These are phyloP conservation scores for Aspergillus ibericus DNA, from an alignment of 2,329 filamentous ascomycete species.

Conservation along the genomic window DNA sequence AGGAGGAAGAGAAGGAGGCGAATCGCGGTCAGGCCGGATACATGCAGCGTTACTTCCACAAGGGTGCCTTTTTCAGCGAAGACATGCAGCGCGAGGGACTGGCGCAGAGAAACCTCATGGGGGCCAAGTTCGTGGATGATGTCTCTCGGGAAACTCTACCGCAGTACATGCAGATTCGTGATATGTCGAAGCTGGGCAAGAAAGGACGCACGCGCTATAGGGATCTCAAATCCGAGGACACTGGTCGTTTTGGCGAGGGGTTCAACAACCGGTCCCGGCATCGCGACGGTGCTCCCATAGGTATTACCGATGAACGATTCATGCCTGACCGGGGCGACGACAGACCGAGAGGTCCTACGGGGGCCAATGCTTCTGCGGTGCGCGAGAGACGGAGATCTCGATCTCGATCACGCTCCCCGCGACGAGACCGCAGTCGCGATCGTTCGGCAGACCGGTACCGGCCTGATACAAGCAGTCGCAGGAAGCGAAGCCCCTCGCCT, in stretches of 20 bases:
- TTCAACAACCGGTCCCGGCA: conserved; percentile 28
- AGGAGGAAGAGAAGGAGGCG: conserved; percentile 75
- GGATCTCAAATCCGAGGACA: conserved; percentile 87
- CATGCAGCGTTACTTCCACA: conserved; percentile 97
- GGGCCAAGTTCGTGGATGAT: conserved; percentile 78
- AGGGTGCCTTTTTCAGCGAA: conserved; percentile 91
- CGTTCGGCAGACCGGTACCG: conserved; percentile 52
- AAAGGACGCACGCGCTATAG: conserved; percentile 89
- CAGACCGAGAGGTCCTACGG: conserved; percentile 41
- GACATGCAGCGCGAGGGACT: conserved; percentile 74
- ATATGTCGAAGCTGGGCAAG: conserved; percentile 90
- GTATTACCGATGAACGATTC: conserved; percentile 49
- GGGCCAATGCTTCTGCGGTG: conserved; percentile 48
- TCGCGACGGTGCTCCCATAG: conserved; percentile 35
- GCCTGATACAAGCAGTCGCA: conserved; percentile 31
- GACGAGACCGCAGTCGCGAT: conserved; percentile 44
- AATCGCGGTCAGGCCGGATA: conserved; percentile 77
- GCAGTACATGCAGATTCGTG: conserved; percentile 86
- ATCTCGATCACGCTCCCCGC: conserved; percentile 54
- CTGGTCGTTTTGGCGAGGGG: conserved; percentile 70
- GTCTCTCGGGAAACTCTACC: conserved; percentile 82
- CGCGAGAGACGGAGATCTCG: conserved; percentile 37
- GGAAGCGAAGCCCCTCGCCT: conserved; percentile 46
- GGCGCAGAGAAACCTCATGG: conserved; percentile 81
- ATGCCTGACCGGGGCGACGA: conserved; percentile 44